Evolutionary conservation across 306 rosid genomes (phyloP), one percentile per base, ranked within the genome.

Genomic region (Corylus avellana): DNA sequence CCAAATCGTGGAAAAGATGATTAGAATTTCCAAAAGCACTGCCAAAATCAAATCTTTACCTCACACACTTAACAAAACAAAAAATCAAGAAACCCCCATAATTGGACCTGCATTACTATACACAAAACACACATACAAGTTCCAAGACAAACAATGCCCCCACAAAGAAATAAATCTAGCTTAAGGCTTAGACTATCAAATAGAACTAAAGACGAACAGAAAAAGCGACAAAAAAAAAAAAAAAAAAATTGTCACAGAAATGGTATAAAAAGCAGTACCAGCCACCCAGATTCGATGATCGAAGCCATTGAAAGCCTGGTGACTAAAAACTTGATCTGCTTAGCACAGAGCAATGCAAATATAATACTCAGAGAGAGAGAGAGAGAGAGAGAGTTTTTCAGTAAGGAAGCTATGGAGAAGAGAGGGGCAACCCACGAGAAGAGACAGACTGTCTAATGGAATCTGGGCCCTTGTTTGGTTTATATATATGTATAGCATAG

Each of bases 271-370:
- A 37, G 27, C 12, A 63, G 71, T 85, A 94, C 98, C 98, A 72
- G 88, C 98, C 98, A 94, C 51, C 82, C 89, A 86, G 94, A 92
- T 89, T 87, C 88, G 77, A 91, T 17, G 77, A 88, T 58, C 32
- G 88, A 89, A 22, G 90, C 91, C 94, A 91, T 93, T 67, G 74
- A 7, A 62, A 12, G 73, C 25, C 14, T 77, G 22, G 0, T 35
- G 69, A 42, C 62, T 70, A 48, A 50, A 50, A 32, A 62, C 71
- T 32, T 35, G 78, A 64, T 29, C 50, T 70, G 9, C 61, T 2
- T 42, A 47, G 42, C 12, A 12, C 57, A 37, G 20, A 72, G 54
- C 62, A 77, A 70, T 48, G 84, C 59, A 55, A 71, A 71, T 27
- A 71, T 8, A 27, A 49, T 7, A 14, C 37, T 13, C 1, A 2